Evolutionary conservation across 2,329 filamentous ascomycete species (phyloP), one percentile per base, ranked within the genome.

Genomic region (Scedosporium dehoogii): DNA sequence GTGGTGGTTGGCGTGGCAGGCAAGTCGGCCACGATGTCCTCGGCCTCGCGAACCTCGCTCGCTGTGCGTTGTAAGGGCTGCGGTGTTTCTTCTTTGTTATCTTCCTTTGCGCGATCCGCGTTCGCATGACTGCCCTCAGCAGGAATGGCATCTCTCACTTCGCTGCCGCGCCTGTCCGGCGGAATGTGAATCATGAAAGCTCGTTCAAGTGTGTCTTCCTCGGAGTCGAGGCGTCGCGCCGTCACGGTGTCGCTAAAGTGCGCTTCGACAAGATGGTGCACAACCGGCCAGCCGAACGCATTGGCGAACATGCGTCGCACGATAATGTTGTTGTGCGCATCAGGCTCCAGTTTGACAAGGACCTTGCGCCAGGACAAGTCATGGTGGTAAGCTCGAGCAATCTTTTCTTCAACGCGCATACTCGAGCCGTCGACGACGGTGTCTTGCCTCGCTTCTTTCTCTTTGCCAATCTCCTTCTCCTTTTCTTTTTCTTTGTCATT

Each of bases 301-400:
- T 99, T 99, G 63, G 92, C 88, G 73, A 99, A 99, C 87, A 92
- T 96, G 62, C 94, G 88, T 16, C 94, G 88, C 25, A 99, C 94
- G 64, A 97, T 89, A 67, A 99, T 96, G 73, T 99, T 99, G 75
- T 99, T 99, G 77, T 99, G 94, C 0, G 94, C 94, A 74, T 99
- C 94, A 0, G 94, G 94, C 72, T 99, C 93, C 2, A 99, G 81
- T 61, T 94, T 89, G 14, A 99, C 94, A 3, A 99, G 84, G 1
- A 99, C 94, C 72, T 99, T 99, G 56, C 94, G 89, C 94, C 94
- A 99, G 1, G 91, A 90, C 21, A 99, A 76, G 66, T 91, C 91
- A 12, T 87, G 86, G 73, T 99, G 94, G 75, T 99, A 99, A 14
- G 92, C 94, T 57, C 94, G 85, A 1, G 94, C 94, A 67, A 99